Evolutionary conservation across 371 early-diverging fungal species (phyloP).

Genomic region (Blastocladiella emersonii): DNA sequence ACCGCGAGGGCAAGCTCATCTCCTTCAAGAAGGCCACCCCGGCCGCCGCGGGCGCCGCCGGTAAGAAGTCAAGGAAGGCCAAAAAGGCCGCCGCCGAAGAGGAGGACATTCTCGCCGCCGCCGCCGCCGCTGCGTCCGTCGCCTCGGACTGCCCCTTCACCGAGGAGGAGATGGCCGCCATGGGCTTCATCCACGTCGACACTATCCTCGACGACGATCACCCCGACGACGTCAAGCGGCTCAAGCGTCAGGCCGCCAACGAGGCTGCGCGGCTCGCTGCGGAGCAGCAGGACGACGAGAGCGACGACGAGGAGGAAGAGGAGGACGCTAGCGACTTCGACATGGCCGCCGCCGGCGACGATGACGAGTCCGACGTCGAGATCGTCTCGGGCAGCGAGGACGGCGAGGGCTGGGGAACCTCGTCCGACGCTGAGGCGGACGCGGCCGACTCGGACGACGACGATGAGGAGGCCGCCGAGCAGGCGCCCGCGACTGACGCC

Average conservation of each 20-base stretch:
- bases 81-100: not conserved
- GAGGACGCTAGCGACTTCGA: conserved; percentile 15
- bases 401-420: conserved; percentile 17
- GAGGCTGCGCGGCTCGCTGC: not conserved
- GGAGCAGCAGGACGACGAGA: not conserved
- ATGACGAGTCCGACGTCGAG: conserved; percentile 15
- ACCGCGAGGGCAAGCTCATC: conserved; percentile 42
- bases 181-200: conserved; percentile 2
- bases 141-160: not conserved
- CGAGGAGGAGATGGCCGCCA: not conserved
- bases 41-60: not conserved
- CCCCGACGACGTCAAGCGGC: not conserved
- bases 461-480: conserved; percentile 11
- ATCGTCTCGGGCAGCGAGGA: conserved; percentile 13
- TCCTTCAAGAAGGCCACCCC: conserved; percentile 34
- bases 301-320: conserved; percentile 17
- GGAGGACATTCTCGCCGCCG: too few species aligned
- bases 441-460: conserved; percentile 12
- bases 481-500: not conserved
- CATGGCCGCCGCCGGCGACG: conserved; percentile 20
- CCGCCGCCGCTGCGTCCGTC: not conserved
- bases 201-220: not conserved
- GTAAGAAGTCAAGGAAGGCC: too few species aligned
- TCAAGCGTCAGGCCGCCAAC: not conserved
- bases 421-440: conserved; percentile 15